Percentiles rank a stretch among this genome's conserved stretches.
phyloP scores from a whole-genome alignment of 2,329 filamentous ascomycete species.

The Alternaria arbusti region DNA sequence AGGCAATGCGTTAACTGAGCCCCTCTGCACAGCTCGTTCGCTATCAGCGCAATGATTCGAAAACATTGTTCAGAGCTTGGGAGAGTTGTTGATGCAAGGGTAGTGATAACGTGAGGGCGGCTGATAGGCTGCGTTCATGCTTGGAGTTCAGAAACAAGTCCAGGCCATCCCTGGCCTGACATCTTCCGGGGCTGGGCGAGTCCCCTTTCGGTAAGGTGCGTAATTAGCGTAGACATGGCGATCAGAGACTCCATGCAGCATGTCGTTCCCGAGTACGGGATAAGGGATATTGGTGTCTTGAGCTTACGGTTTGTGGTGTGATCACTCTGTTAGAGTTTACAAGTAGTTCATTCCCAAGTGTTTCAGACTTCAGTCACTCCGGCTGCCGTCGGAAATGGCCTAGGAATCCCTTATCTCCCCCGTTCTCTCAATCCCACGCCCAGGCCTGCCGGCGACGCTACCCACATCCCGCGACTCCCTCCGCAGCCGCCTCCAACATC shows the following conservation, averaged over 20 bases:
- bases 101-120: constrained; percentile 21
- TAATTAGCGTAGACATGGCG: constrained; percentile 3
- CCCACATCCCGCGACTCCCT: constrained; percentile 5
- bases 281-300: neutral
- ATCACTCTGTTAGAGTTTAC: neutral
- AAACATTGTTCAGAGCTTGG: constrained; percentile 14
- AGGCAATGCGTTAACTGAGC: neutral
- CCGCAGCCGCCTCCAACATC: constrained; percentile 6
- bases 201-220: constrained; percentile 2
- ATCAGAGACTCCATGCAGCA: constrained; percentile 9
- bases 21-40: neutral
- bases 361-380: neutral
- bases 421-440: constrained; percentile 3
- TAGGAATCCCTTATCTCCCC: constrained; percentile 1
- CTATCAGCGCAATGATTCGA: constrained; percentile 20
- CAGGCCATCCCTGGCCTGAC: constrained; percentile 5
- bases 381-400: neutral
- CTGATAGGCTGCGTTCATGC: constrained; percentile 21
- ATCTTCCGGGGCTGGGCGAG: neutral
- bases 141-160: constrained; percentile 5
- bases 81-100: constrained; percentile 7
- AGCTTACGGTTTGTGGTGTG: neutral
- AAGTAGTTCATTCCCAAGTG: neutral
- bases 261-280: neutral
- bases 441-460: constrained; percentile 1